Evolutionary conservation across 331 rosid species (phyloP).

Genomic region (Rhamnella rubrinervis): DNA sequence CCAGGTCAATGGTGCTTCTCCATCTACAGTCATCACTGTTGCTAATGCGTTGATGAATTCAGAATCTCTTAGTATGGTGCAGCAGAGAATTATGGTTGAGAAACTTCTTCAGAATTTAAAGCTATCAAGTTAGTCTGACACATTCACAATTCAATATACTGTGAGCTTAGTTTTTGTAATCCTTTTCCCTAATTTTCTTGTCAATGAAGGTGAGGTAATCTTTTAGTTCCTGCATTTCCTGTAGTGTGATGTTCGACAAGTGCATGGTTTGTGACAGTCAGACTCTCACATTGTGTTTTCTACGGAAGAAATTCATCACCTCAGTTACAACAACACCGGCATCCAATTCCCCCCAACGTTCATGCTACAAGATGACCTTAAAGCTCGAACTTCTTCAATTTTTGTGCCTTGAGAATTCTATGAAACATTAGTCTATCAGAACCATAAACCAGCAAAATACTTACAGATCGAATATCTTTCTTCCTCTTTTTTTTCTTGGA

Average conservation of each 20-base stretch:
- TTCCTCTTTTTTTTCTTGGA: too few relatives aligned
- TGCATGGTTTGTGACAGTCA: slow-evolving; percentile 14
- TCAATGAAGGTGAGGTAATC: not conserved
- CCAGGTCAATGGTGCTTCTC: slow-evolving; percentile 75
- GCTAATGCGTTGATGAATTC: slow-evolving; percentile 73
- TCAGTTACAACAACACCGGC: not conserved
- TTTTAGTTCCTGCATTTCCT: slow-evolving; percentile 6
- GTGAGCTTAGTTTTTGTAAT: not conserved
- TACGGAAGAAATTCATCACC: not conserved
- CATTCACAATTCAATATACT: not conserved
- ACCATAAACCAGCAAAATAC: too few relatives aligned
- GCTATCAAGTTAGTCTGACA: slow-evolving; percentile 32
- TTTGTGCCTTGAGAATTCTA: too few relatives aligned
- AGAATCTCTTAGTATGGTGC: slow-evolving; percentile 66
- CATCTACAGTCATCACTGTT: slow-evolving; percentile 53
- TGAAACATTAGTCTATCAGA: too few relatives aligned
- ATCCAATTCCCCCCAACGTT: not conserved
- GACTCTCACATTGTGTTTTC: not conserved
- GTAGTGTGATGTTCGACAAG: slow-evolving; percentile 24
- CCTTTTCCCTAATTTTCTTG: slow-evolving; percentile 7
- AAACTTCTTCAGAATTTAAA: slow-evolving; percentile 62
- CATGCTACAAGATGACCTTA: too few relatives aligned
- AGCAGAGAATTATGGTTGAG: slow-evolving; percentile 92
- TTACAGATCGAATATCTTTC: too few relatives aligned
- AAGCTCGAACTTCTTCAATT: too few relatives aligned